Conservation (phyloP, 179 eudicot species). For the Silene noctiflora region DNA sequence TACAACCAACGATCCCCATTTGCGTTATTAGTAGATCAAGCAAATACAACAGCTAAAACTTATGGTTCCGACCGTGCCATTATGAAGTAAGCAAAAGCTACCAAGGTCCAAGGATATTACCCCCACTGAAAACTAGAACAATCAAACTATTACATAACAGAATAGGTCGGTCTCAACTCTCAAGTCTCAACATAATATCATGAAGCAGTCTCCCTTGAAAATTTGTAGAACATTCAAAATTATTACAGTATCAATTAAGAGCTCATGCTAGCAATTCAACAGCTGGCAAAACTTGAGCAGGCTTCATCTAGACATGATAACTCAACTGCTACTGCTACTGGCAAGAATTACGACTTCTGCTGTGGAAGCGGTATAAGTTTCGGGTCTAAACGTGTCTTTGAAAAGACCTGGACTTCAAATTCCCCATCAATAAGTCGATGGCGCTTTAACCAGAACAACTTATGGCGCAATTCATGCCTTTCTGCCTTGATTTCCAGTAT, state of each 20-base stretch:
- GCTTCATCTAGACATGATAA: neutral
- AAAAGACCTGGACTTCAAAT: conserved; percentile 36
- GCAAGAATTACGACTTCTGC: conserved; percentile 5
- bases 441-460: conserved; percentile 43
- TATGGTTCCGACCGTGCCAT: neutral
- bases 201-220: neutral
- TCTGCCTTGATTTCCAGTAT: conserved; percentile 35
- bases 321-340: neutral
- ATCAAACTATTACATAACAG: too few relatives aligned
- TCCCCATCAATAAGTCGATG: conserved; percentile 37
- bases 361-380: conserved; percentile 26
- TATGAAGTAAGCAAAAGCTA: neutral
- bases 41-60: neutral
- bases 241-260: too few relatives aligned
- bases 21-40: neutral
- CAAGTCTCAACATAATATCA: too few relatives aligned
- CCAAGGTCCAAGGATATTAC: neutral
- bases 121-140: too few relatives aligned
- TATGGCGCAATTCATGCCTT: conserved; percentile 34
- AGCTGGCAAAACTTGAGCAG: neutral
- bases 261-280: neutral
- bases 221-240: neutral
- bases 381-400: conserved; percentile 37
- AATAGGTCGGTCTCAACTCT: too few relatives aligned
- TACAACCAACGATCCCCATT: neutral